These are phyloP conservation scores for Rhizomucor miehei DNA, from an alignment of 371 early-diverging fungal species.

Conservation along the genomic window DNA sequence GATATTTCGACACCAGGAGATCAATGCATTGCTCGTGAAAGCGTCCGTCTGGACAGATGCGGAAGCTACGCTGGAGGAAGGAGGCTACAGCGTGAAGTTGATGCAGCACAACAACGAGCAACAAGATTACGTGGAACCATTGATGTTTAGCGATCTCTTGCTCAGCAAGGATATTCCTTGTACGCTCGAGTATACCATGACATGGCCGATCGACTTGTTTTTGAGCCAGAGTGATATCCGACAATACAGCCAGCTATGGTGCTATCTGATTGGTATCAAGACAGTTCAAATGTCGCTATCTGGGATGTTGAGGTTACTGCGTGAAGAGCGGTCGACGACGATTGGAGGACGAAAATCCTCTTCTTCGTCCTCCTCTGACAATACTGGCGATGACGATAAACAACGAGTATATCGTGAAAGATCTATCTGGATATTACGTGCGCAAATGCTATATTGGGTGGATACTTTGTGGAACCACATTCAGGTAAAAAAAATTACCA, in stretches of 20 bases:
- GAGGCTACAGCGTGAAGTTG: slow-evolving; percentile 25
- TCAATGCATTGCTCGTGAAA: slow-evolving; percentile 55
- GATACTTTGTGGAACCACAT: slow-evolving; percentile 75
- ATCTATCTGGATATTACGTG: slow-evolving; percentile 52
- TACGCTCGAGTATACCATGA: slow-evolving; percentile 55
- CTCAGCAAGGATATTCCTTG: slow-evolving; percentile 49
- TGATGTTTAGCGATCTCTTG: slow-evolving; percentile 29
- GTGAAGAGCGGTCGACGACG: slow-evolving; percentile 11
- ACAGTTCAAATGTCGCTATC: slow-evolving; percentile 41
- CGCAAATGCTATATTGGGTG: slow-evolving; percentile 70
- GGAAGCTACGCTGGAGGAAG: slow-evolving; percentile 17
- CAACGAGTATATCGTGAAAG: slow-evolving; percentile 17
- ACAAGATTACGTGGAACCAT: background rate
- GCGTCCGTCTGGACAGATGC: slow-evolving; percentile 40
- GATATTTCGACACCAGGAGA: slow-evolving; percentile 52
- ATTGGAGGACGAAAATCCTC: too few species aligned
- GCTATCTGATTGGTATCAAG: slow-evolving; percentile 56
- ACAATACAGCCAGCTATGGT: slow-evolving; percentile 58
- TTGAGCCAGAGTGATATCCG: slow-evolving; percentile 56
- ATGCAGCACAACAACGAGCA: slow-evolving; percentile 7
- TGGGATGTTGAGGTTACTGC: slow-evolving; percentile 20
- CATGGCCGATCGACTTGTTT: slow-evolving; percentile 81
- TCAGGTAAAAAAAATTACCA: slow-evolving; percentile 62
- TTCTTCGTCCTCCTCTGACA: background rate
- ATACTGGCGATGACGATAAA: slow-evolving; percentile 14